These are phyloP conservation scores for Lactuca sativa DNA, from an alignment of 129 eudicot species.

Conservation along the genomic window DNA sequence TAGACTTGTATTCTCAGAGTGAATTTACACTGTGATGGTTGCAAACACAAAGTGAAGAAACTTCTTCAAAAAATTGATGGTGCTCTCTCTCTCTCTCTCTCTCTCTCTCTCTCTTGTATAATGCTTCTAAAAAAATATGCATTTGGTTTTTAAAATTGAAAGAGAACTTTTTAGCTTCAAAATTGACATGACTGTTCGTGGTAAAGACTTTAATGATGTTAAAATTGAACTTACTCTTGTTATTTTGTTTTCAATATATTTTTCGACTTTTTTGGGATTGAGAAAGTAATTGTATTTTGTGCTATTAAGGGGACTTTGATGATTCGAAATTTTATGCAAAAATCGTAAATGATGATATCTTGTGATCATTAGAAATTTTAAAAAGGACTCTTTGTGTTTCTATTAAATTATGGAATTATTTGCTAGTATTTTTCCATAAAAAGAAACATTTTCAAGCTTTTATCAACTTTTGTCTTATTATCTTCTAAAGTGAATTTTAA, in stretches of 20 bases:
- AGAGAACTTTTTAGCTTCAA: slow-evolving; percentile 17
- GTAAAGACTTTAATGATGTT: not conserved
- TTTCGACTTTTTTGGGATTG: slow-evolving; percentile 16
- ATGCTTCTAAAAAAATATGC: slow-evolving; percentile 6
- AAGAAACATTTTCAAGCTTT: slow-evolving; percentile 9
- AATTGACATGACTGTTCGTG: slow-evolving; percentile 20
- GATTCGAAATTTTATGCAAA: slow-evolving; percentile 18
- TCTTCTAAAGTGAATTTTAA: slow-evolving; percentile 25
- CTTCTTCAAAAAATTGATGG: slow-evolving; percentile 75
- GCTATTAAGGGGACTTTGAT: slow-evolving; percentile 15
- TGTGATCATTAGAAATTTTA: not conserved
- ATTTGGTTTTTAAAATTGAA: slow-evolving; percentile 19
- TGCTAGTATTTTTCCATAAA: not conserved
- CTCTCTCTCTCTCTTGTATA: slow-evolving; percentile 14
- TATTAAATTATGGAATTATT: slow-evolving; percentile 7
- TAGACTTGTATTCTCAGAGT: slow-evolving; percentile 74
- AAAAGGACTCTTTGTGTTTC: slow-evolving; percentile 5
- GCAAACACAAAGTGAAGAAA: slow-evolving; percentile 77
- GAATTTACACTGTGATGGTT: slow-evolving; percentile 74
- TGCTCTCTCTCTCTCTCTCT: slow-evolving; percentile 31
- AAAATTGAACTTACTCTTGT: not conserved
- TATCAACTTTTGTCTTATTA: slow-evolving; percentile 27
- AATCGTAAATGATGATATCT: slow-evolving; percentile 13
- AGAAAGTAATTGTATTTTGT: slow-evolving; percentile 16
- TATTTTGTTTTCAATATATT: slow-evolving; percentile 10